Conservation (phyloP, 2,329 filamentous ascomycete genomes). For the Scortechinia acanthostroma region DNA sequence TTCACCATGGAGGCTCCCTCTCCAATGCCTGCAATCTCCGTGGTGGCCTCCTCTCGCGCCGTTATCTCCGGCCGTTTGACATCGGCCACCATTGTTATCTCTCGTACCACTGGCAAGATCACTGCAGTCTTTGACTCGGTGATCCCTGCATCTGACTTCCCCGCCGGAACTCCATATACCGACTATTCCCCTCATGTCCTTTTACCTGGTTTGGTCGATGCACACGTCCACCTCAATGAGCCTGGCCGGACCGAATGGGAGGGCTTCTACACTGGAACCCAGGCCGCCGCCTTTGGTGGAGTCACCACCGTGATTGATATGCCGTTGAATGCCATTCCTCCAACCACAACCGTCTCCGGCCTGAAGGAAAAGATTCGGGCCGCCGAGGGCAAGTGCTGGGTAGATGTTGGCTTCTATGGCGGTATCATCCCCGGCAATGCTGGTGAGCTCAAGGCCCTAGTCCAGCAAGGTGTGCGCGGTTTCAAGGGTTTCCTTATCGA, state of each 20-base stretch:
- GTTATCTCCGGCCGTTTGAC: constrained; percentile 52
- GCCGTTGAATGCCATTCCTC: constrained; percentile 69
- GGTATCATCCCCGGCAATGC: constrained; percentile 66
- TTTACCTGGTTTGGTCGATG: constrained; percentile 65
- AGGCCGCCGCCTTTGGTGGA: constrained; percentile 66
- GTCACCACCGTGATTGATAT: constrained; percentile 72
- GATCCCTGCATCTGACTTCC: constrained; percentile 52
- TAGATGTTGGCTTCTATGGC: constrained; percentile 71
- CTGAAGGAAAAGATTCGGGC: constrained; percentile 61
- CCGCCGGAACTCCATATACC: constrained; percentile 49
- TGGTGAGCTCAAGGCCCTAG: constrained; percentile 52
- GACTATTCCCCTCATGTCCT: constrained; percentile 63
- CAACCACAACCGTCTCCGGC: constrained; percentile 62
- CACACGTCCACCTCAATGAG: constrained; percentile 71
- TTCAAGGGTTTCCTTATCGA: constrained; percentile 74
- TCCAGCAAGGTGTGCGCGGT: constrained; percentile 59
- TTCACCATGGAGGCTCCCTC: not conserved
- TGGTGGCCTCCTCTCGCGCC: constrained; percentile 60
- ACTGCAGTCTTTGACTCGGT: constrained; percentile 56
- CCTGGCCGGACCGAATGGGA: constrained; percentile 73
- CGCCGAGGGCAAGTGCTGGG: constrained; percentile 66
- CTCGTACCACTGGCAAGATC: constrained; percentile 58
- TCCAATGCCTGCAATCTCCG: constrained; percentile 27
- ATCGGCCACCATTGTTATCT: constrained; percentile 61
- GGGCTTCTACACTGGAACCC: constrained; percentile 69